A percentile compares a stretch with the other conserved stretches of the same genome.
Conservation (phyloP, 2,329 filamentous ascomycete genomes). For the Penicillium capsulatum region DNA sequence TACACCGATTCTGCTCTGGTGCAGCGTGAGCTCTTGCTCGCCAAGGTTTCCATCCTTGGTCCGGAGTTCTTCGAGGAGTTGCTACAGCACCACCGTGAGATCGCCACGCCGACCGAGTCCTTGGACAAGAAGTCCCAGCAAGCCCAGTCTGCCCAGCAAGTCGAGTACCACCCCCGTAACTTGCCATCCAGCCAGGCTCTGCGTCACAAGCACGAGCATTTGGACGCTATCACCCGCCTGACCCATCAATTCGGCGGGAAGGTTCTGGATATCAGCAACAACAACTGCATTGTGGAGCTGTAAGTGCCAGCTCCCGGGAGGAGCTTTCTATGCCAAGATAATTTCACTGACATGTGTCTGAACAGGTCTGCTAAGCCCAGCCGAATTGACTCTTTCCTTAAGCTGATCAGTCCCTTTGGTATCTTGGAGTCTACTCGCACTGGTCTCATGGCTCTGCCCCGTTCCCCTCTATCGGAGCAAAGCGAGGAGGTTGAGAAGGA, state of each 20-base stretch:
- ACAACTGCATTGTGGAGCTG: constrained; percentile 97
- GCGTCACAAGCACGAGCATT: constrained; percentile 94
- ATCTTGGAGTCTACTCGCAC: constrained; percentile 95
- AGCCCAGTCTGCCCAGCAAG: constrained; percentile 18
- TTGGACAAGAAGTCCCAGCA: constrained; percentile 23
- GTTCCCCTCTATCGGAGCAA: constrained; percentile 76
- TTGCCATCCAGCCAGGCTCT: constrained; percentile 83
- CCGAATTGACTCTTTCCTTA: constrained; percentile 96
- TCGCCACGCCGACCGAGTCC: constrained; percentile 54
- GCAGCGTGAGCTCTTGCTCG: constrained; percentile 89
- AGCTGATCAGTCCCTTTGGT: constrained; percentile 88
- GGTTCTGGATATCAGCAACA: constrained; percentile 94
- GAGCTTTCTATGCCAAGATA: background rate
- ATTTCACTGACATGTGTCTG: constrained; percentile 6
- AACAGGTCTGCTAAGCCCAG: constrained; percentile 80
- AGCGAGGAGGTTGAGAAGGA: constrained; percentile 76
- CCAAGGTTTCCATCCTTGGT: constrained; percentile 93
- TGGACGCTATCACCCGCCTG: constrained; percentile 93
- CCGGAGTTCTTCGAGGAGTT: constrained; percentile 98
- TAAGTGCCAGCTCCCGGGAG: constrained; percentile 49
- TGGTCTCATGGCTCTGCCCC: constrained; percentile 92
- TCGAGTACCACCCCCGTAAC: constrained; percentile 84
- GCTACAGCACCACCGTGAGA: constrained; percentile 90
- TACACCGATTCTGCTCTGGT: constrained; percentile 91
- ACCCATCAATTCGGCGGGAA: constrained; percentile 98